Percentiles rank a stretch among this genome's conserved stretches.
phyloP scores from a whole-genome alignment of 805 yeast genomes.

The Ogataea wickerhamii region DNA sequence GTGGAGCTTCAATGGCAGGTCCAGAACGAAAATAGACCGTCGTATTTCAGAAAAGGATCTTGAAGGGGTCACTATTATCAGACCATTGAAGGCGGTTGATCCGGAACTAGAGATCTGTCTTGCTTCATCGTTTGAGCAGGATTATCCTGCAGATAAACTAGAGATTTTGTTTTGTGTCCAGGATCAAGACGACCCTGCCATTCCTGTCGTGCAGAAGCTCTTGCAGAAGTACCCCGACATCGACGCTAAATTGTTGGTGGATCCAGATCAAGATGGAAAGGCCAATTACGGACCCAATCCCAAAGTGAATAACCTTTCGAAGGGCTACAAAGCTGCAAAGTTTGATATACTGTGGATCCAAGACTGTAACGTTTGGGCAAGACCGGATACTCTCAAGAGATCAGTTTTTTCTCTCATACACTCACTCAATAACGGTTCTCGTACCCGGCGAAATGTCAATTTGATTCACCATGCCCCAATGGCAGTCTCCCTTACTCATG shows the following conservation, averaged over 20 bases:
- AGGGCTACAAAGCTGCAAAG: slow-evolving; percentile 67
- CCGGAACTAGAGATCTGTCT: slow-evolving; percentile 68
- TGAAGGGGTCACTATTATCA: slow-evolving; percentile 69
- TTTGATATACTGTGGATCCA: slow-evolving; percentile 78
- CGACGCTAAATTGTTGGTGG: slow-evolving; percentile 57
- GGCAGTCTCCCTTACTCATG: slow-evolving; percentile 36
- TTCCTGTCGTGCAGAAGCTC: slow-evolving; percentile 51
- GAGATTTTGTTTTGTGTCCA: slow-evolving; percentile 80
- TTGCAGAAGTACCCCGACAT: slow-evolving; percentile 51
- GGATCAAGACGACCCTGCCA: slow-evolving; percentile 56
- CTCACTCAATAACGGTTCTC: slow-evolving; percentile 51
- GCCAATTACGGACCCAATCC: slow-evolving; percentile 80
- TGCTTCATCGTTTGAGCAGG: slow-evolving; percentile 62
- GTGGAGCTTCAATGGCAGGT: slow-evolving; percentile 19
- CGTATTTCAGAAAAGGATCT: slow-evolving; percentile 35
- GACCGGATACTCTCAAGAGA: slow-evolving; percentile 58
- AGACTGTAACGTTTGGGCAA: slow-evolving; percentile 82
- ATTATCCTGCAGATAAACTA: slow-evolving; percentile 54
- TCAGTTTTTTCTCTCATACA: slow-evolving; percentile 52
- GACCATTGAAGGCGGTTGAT: slow-evolving; percentile 85
- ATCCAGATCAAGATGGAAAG: slow-evolving; percentile 31
- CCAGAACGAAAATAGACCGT: slow-evolving; percentile 14
- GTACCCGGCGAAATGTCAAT: slow-evolving; percentile 42
- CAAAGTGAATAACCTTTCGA: slow-evolving; percentile 80
- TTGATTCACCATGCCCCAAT: slow-evolving; percentile 82